Evolutionary conservation across 305 asterid genomes (phyloP).

Genomic region (Coffea humblotiana): DNA sequence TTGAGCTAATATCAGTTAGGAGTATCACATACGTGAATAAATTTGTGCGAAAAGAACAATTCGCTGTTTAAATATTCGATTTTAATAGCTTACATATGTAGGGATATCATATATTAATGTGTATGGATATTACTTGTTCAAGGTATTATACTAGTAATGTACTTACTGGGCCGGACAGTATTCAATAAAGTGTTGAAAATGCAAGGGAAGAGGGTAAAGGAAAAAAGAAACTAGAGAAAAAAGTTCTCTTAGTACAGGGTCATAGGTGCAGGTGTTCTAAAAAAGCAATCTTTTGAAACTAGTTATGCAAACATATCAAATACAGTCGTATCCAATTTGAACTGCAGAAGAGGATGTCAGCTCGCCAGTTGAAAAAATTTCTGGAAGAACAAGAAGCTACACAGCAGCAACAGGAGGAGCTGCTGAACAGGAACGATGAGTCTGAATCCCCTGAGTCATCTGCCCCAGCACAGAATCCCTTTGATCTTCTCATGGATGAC

Average conservation of each 20-base stretch:
- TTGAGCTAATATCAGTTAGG: neutral
- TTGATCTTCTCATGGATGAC: conserved; percentile 70
- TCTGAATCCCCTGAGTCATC: conserved; percentile 48
- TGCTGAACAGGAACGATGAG: conserved; percentile 40
- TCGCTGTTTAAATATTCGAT: too few relatives aligned
- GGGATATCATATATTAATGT: too few relatives aligned
- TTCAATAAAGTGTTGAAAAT: too few relatives aligned
- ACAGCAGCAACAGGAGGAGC: conserved; percentile 31
- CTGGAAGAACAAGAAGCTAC: conserved; percentile 67
- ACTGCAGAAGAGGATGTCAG: conserved; percentile 52
- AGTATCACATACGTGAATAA: neutral
- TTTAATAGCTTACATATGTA: too few relatives aligned
- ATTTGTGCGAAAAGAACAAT: too few relatives aligned
- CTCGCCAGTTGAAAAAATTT: conserved; percentile 68
- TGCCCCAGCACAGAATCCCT: conserved; percentile 51
- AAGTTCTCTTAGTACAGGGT: too few relatives aligned
- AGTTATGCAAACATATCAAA: neutral
- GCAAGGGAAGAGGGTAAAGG: too few relatives aligned
- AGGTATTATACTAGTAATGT: too few relatives aligned
- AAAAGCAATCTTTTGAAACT: neutral
- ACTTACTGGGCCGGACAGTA: too few relatives aligned
- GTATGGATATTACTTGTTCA: too few relatives aligned
- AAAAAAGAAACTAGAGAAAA: too few relatives aligned
- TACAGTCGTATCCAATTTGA: neutral
- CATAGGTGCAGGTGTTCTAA: too few relatives aligned